phyloP scores from a whole-genome alignment of 73 alveolate genomes.

The Paramecium bursaria region DNA sequence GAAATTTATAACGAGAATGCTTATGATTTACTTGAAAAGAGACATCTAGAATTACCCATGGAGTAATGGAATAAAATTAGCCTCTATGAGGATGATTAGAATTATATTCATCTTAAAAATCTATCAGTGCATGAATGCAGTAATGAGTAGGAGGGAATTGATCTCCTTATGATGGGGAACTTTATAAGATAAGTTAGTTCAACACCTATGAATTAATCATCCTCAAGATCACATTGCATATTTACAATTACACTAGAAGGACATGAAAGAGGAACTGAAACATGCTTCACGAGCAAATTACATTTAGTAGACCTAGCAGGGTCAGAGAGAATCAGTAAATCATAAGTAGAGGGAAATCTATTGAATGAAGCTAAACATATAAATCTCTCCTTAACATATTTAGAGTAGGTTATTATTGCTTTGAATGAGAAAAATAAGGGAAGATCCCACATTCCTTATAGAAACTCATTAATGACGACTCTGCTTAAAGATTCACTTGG shows the following conservation, averaged over 20 bases:
- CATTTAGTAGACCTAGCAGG: conserved; percentile 96
- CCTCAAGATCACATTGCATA: conserved; percentile 94
- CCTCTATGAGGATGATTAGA: conserved; percentile 90
- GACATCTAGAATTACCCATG: conserved; percentile 85
- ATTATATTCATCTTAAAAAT: conserved; percentile 88
- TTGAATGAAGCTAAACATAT: conserved; percentile 93
- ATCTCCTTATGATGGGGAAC: conserved; percentile 94
- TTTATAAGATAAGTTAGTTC: conserved; percentile 88
- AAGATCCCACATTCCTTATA: conserved; percentile 94
- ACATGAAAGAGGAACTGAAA: conserved; percentile 49
- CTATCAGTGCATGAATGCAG: conserved; percentile 86
- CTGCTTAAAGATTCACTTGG: conserved; percentile 95
- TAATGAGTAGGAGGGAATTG: conserved; percentile 92
- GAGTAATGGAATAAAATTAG: conserved; percentile 95
- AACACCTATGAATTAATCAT: conserved; percentile 95
- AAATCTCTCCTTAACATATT: conserved; percentile 85
- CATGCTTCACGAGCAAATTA: conserved; percentile 74
- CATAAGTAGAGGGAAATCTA: conserved; percentile 87
- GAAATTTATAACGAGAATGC: conserved; percentile 98
- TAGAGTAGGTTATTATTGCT: conserved; percentile 90
- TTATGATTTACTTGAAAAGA: conserved; percentile 91
- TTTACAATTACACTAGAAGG: conserved; percentile 93
- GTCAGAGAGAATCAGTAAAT: conserved; percentile 91
- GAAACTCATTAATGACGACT: conserved; percentile 97
- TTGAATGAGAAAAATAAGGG: conserved; percentile 91